Evolutionary conservation across 495 filamentous ascomycete species (phyloP).

Genomic region (Annulohypoxylon nitens): DNA sequence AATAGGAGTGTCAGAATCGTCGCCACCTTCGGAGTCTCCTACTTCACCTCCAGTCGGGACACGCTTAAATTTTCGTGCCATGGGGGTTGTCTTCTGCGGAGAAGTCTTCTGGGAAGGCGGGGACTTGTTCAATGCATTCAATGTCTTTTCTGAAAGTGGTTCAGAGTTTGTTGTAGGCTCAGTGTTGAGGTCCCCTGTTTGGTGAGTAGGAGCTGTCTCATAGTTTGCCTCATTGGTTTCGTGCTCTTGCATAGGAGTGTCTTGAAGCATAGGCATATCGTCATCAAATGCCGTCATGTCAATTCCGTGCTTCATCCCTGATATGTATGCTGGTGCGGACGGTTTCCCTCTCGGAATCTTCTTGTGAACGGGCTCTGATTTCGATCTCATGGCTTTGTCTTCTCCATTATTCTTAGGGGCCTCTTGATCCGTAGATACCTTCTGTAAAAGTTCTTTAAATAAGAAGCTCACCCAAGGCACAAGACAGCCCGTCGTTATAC

Average conservation of each 20-base stretch:
- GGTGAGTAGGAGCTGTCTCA: constrained; percentile 55
- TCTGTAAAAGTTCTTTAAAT: constrained; percentile 54
- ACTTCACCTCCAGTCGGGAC: constrained; percentile 54
- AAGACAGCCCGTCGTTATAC: constrained; percentile 65
- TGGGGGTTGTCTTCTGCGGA: constrained; percentile 15
- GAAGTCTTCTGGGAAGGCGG: constrained; percentile 37
- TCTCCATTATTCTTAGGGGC: constrained; percentile 13
- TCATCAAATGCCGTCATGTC: constrained; percentile 51
- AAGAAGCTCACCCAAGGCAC: constrained; percentile 56
- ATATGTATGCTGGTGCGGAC: constrained; percentile 15
- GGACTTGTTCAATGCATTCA: constrained; percentile 56
- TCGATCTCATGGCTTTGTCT: constrained; percentile 28
- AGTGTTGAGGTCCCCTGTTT: constrained; percentile 27
- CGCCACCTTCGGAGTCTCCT: constrained; percentile 58
- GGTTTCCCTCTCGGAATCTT: constrained; percentile 16
- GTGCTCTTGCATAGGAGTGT: constrained; percentile 4
- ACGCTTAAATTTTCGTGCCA: constrained; percentile 35
- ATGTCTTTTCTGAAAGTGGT: constrained; percentile 57
- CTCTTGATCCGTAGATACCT: background rate
- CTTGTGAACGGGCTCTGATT: constrained; percentile 29
- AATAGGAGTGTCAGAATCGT: constrained; percentile 44
- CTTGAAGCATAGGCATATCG: constrained; percentile 18
- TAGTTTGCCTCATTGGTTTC: constrained; percentile 21
- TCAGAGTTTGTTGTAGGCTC: constrained; percentile 33
- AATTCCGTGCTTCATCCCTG: constrained; percentile 41